A percentile compares a stretch with the other conserved stretches of the same genome.
These are phyloP conservation scores for Umbelopsis sp. DNA, from an alignment of 192 early-diverging fungal species.

Conservation along the genomic window DNA sequence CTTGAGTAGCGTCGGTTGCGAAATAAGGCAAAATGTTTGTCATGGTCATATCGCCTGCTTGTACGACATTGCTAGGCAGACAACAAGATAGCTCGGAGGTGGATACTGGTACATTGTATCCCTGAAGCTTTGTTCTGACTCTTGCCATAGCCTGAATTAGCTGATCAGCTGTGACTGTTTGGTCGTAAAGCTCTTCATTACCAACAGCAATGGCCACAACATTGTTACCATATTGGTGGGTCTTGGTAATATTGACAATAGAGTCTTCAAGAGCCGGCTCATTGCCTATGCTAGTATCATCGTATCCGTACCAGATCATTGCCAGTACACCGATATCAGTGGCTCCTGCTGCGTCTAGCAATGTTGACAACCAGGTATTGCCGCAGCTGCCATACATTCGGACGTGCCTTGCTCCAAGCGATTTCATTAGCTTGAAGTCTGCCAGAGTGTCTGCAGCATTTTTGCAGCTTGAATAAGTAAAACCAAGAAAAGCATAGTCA, in stretches of 20 bases:
- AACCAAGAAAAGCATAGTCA: conserved; percentile 7
- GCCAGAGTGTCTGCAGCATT: conserved; percentile 1
- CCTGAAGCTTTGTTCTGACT: conserved; percentile 9
- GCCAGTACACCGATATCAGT: conserved; percentile 1
- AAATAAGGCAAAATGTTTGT: conserved; percentile 17
- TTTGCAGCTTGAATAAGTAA: conserved; percentile 8
- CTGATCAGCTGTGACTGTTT: conserved; percentile 7
- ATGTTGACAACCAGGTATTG: neutral
- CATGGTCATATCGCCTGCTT: neutral
- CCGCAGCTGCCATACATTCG: conserved; percentile 18
- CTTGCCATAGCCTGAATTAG: conserved; percentile 9
- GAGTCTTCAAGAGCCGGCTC: conserved; percentile 2
- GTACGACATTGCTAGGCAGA: neutral
- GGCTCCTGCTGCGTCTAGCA: conserved; percentile 2
- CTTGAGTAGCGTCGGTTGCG: conserved; percentile 14
- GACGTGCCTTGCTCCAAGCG: neutral
- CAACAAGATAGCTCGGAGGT: conserved; percentile 6
- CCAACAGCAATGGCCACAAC: conserved; percentile 16
- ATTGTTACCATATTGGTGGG: conserved; percentile 8
- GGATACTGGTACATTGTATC: conserved; percentile 10
- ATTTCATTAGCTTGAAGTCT: conserved; percentile 6
- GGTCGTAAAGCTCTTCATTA: conserved; percentile 3
- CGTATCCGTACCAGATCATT: conserved; percentile 16
- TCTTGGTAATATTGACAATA: conserved; percentile 12
- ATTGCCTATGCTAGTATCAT: conserved; percentile 6